These are phyloP conservation scores for Moricandia moricandioides DNA, from an alignment of 345 rosid genomes.

Conservation along the genomic window DNA sequence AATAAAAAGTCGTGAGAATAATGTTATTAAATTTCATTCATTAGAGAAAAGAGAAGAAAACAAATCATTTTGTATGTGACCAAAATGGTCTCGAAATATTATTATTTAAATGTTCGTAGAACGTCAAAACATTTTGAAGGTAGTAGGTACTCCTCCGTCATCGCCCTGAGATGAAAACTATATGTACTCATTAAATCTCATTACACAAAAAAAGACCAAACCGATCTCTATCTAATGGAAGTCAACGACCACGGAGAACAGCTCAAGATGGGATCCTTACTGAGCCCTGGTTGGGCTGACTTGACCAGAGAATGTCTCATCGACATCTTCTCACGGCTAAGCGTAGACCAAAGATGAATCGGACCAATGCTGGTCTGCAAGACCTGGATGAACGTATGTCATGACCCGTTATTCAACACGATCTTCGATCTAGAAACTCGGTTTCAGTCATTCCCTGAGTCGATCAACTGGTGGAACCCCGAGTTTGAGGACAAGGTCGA, in stretches of 20 bases:
- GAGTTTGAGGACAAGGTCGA: constrained; percentile 66
- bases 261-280: constrained; percentile 20
- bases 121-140: not conserved
- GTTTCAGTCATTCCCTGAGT: constrained; percentile 50
- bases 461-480: constrained; percentile 57
- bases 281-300: constrained; percentile 56
- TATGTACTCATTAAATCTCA: not conserved
- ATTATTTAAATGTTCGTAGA: not conserved
- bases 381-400: constrained; percentile 56
- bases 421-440: constrained; percentile 55
- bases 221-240: not conserved
- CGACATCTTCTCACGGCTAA: constrained; percentile 66
- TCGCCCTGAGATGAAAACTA: not conserved
- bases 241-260: not conserved
- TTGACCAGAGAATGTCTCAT: constrained; percentile 63
- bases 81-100: not conserved
- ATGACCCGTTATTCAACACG: constrained; percentile 59
- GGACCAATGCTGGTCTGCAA: constrained; percentile 74
- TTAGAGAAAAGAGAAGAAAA: not conserved
- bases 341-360: constrained; percentile 53
- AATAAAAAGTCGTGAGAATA: not conserved
- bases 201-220: not conserved
- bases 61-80: not conserved
- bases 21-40: not conserved
- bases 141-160: not conserved